These are phyloP conservation scores for Luvunga scandens DNA, from an alignment of 345 rosid genomes.

Conservation along the genomic window DNA sequence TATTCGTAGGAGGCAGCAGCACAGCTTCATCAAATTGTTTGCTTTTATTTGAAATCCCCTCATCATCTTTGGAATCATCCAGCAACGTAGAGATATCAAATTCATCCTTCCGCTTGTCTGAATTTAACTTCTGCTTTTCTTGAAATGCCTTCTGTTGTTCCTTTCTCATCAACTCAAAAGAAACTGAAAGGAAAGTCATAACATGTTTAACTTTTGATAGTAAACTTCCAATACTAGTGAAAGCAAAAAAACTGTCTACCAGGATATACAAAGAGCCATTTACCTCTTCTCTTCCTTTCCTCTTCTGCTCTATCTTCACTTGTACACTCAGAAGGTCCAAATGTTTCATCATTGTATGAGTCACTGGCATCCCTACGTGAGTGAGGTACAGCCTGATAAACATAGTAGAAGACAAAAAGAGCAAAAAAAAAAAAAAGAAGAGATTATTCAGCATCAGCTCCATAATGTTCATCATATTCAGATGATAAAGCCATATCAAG, in stretches of 20 bases:
- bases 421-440: background rate
- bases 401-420: background rate
- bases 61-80: constrained; percentile 65
- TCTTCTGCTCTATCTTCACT: constrained; percentile 93
- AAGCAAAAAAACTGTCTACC: background rate
- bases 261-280: constrained; percentile 12
- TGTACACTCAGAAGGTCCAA: constrained; percentile 78
- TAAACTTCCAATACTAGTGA: background rate
- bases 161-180: constrained; percentile 94
- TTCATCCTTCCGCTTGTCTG: constrained; percentile 52
- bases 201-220: constrained; percentile 18
- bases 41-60: constrained; percentile 37
- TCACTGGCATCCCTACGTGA: constrained; percentile 65
- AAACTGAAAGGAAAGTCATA: constrained; percentile 46
- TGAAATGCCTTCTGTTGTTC: constrained; percentile 84
- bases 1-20: constrained; percentile 18
- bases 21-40: constrained; percentile 40
- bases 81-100: constrained; percentile 62
- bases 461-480: background rate
- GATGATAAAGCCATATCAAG: background rate
- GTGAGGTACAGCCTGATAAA: constrained; percentile 71
- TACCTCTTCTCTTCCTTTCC: constrained; percentile 96
- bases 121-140: constrained; percentile 69
- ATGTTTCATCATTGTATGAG: constrained; percentile 84
- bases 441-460: background rate